A percentile compares a stretch with the other conserved stretches of the same genome.
These are phyloP conservation scores for Arctium lappa DNA, from an alignment of 129 eudicot genomes.

Conservation along the genomic window DNA sequence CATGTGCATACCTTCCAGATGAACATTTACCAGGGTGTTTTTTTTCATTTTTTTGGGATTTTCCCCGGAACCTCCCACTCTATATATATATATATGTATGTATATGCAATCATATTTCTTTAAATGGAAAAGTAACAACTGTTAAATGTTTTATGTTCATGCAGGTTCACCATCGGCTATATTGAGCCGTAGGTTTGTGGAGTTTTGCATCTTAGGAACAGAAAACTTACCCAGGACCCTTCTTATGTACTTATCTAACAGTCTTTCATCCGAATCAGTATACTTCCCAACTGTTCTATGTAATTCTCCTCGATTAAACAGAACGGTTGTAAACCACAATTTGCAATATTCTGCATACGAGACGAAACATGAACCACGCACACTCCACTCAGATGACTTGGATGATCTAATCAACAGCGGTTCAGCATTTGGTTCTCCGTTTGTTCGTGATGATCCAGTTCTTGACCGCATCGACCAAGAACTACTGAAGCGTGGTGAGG, in stretches of 20 bases:
- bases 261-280: constrained; percentile 58
- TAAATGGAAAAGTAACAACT: background rate
- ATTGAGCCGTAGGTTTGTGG: constrained; percentile 77
- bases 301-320: constrained; percentile 61
- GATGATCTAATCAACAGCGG: constrained; percentile 56
- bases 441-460: constrained; percentile 53
- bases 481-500: constrained; percentile 51
- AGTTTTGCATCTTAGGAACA: constrained; percentile 73
- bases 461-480: constrained; percentile 77
- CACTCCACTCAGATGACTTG: constrained; percentile 49
- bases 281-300: constrained; percentile 87
- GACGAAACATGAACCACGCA: constrained; percentile 36
- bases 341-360: constrained; percentile 50
- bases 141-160: background rate
- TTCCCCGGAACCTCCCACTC: background rate
- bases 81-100: background rate
- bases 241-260: constrained; percentile 86
- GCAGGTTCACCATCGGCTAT: constrained; percentile 73
- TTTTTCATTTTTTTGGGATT: background rate
- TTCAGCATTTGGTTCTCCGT: constrained; percentile 80
- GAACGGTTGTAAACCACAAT: constrained; percentile 67
- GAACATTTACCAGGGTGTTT: background rate
- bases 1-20: background rate
- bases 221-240: constrained; percentile 87
- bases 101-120: background rate